Conservation (phyloP, 441 rosid genomes). For the Syzygium malaccense region DNA sequence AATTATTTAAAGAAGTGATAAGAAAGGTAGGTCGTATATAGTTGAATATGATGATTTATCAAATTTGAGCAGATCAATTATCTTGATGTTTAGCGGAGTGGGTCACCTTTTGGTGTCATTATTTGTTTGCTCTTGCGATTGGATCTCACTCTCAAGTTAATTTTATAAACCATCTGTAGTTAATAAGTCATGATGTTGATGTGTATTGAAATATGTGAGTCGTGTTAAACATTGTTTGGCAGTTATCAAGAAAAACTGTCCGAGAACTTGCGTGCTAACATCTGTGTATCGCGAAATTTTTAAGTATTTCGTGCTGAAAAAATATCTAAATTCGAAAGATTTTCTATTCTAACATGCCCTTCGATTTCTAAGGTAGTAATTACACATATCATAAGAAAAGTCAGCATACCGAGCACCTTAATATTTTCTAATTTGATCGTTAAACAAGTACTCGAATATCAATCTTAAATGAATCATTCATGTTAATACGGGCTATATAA, state of each 20-base stretch:
- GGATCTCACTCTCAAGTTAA: neutral
- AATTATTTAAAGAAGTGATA: neutral
- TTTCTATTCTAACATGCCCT: neutral
- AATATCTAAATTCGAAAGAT: fast-evolving
- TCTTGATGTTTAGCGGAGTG: neutral
- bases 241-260: no score
- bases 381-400: neutral
- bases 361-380: fast-evolving
- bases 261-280: fast-evolving
- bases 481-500: neutral
- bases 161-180: neutral
- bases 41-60: no score
- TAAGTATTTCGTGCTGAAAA: fast-evolving
- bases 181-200: neutral
- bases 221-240: fast-evolving
- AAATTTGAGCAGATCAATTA: neutral
- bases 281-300: fast-evolving
- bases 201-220: neutral
- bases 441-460: neutral
- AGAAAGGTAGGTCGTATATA: neutral
- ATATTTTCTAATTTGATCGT: neutral
- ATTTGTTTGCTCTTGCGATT: neutral
- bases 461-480: neutral
- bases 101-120: neutral
- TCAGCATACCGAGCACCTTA: neutral